phyloP scores from a whole-genome alignment of 1,284 basidiomycete species.

The Macrocystidia cucumis region DNA sequence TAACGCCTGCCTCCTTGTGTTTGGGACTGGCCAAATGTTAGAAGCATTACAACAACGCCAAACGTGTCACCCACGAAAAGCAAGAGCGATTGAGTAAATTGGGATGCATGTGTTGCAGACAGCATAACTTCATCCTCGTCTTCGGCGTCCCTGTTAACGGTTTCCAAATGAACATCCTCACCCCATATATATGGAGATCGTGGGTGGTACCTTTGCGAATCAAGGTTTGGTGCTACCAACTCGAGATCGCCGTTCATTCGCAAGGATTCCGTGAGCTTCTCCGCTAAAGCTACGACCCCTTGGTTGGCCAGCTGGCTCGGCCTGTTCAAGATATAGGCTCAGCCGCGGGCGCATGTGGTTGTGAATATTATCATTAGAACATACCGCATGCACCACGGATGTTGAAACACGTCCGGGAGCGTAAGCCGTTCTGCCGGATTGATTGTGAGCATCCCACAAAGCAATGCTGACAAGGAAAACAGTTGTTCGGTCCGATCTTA shows the following conservation, averaged over 20 bases:
- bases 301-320: constrained; percentile 64
- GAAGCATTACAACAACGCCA: not conserved
- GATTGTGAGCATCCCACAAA: constrained; percentile 69
- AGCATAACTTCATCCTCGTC: constrained; percentile 56
- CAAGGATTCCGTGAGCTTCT: constrained; percentile 62
- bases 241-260: constrained; percentile 62
- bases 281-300: constrained; percentile 47
- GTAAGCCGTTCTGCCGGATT: constrained; percentile 69
- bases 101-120: constrained; percentile 23
- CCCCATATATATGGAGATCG: constrained; percentile 7
- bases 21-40: constrained; percentile 46
- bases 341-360: constrained; percentile 1
- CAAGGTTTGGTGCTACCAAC: constrained; percentile 50
- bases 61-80: constrained; percentile 24
- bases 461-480: constrained; percentile 44
- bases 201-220: constrained; percentile 10
- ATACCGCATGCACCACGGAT: constrained; percentile 79
- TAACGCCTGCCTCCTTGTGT: constrained; percentile 64
- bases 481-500: not conserved
- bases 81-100: constrained; percentile 32
- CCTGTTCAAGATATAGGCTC: constrained; percentile 26
- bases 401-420: constrained; percentile 58
- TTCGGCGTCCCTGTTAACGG: constrained; percentile 21
- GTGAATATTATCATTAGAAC: not conserved
- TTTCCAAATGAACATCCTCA: not conserved